These are phyloP conservation scores for Crepidotus variabilis DNA, from an alignment of 768 basidiomycete genomes.

Conservation along the genomic window DNA sequence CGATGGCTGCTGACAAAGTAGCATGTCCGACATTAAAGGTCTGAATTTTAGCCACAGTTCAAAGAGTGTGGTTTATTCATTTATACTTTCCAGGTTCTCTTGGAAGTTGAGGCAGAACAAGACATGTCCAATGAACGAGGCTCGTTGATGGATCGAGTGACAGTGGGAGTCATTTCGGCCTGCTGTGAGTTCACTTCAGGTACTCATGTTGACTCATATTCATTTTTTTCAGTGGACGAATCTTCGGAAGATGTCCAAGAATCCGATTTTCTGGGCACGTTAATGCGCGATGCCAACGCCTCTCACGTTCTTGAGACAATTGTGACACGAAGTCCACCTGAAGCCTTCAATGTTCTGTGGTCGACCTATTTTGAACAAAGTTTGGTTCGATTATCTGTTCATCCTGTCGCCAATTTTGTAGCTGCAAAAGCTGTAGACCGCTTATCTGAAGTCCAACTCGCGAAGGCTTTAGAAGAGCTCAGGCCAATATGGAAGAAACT, in stretches of 20 bases:
- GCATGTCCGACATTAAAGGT: conserved; percentile 79
- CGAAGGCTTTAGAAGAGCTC: conserved; percentile 56
- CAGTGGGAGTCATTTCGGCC: conserved; percentile 69
- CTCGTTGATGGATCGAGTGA: conserved; percentile 79
- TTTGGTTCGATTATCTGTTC: conserved; percentile 66
- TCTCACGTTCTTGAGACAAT: conserved; percentile 89
- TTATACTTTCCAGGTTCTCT: conserved; percentile 52
- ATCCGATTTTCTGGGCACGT: conserved; percentile 77
- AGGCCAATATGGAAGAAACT: conserved; percentile 53
- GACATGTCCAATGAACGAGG: conserved; percentile 52
- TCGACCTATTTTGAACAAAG: conserved; percentile 71
- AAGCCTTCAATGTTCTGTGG: conserved; percentile 72
- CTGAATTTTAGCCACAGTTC: conserved; percentile 13
- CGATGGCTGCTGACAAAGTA: conserved; percentile 70
- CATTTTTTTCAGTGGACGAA: conserved; percentile 12
- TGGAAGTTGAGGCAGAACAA: conserved; percentile 78
- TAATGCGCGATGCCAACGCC: conserved; percentile 82
- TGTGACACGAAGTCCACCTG: conserved; percentile 54
- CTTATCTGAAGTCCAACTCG: conserved; percentile 51
- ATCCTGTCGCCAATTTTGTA: conserved; percentile 95
- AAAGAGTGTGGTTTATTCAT: conserved; percentile 4
- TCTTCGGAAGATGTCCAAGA: conserved; percentile 36
- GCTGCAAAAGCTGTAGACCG: conserved; percentile 75
- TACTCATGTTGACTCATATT: background rate
- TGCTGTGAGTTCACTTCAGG: conserved; percentile 42